Evolutionary conservation across 768 basidiomycete genomes (phyloP).

Genomic region (Glaciozyma antarctica): DNA sequence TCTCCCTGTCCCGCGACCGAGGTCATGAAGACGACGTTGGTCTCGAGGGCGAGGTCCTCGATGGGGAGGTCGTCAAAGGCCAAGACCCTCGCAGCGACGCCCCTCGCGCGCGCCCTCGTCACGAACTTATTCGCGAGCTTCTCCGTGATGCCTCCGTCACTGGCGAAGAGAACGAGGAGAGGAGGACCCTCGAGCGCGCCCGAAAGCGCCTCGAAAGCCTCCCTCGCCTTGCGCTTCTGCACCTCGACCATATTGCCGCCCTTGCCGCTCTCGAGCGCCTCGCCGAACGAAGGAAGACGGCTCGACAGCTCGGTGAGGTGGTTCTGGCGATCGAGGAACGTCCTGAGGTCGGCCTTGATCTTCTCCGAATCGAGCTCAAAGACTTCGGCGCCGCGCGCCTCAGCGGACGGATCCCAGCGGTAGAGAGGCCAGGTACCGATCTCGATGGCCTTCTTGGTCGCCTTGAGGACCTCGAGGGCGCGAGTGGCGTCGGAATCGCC

Average conservation of each 20-base stretch:
- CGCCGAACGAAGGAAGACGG: conserved; percentile 50
- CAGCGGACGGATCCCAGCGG: conserved; percentile 89
- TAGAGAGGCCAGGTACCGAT: conserved; percentile 97
- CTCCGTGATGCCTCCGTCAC: conserved; percentile 91
- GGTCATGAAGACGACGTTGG: conserved; percentile 71
- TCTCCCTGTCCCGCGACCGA: conserved; percentile 96
- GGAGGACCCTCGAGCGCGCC: conserved; percentile 80
- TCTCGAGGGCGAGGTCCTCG: conserved; percentile 62
- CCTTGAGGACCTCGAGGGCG: conserved; percentile 85
- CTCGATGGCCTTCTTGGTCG: conserved; percentile 93
- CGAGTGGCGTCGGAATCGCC: conserved; percentile 57
- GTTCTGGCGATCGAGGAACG: conserved; percentile 92
- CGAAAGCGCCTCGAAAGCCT: conserved; percentile 73
- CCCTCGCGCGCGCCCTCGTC: conserved; percentile 70
- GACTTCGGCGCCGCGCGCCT: conserved; percentile 56
- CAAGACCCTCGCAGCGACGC: conserved; percentile 62
- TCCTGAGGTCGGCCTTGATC: conserved; percentile 83
- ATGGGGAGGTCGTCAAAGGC: conserved; percentile 73
- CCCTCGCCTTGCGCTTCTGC: conserved; percentile 66
- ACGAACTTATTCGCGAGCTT: conserved; percentile 85
- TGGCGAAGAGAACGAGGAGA: conserved; percentile 80
- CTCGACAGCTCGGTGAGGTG: conserved; percentile 82
- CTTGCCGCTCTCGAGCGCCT: conserved; percentile 67
- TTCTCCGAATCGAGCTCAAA: conserved; percentile 88
- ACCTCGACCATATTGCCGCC: conserved; percentile 78